These are phyloP conservation scores for Trypanosoma platydactyli DNA, from an alignment of 208 protist species.

Conservation along the genomic window DNA sequence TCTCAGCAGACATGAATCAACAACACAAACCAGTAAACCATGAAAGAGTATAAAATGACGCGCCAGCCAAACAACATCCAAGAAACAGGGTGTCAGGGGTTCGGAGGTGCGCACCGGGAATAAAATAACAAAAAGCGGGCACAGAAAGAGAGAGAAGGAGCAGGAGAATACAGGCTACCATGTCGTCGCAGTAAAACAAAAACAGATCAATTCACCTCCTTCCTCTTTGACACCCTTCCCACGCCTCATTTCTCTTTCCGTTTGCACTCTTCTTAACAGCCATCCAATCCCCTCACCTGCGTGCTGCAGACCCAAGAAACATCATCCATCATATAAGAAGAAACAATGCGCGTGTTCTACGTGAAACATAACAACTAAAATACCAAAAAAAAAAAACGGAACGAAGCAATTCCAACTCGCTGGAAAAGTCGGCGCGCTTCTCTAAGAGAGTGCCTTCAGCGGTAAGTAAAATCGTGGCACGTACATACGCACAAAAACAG, in stretches of 20 bases:
- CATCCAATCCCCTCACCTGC: background rate
- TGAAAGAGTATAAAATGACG: background rate
- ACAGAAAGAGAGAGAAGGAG: background rate
- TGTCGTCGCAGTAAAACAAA: background rate
- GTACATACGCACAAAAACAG: too few relatives aligned
- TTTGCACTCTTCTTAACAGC: background rate
- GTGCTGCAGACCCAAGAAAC: background rate
- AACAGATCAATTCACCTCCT: background rate
- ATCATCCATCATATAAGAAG: background rate
- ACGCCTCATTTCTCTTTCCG: background rate
- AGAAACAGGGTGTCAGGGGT: background rate
- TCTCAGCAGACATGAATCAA: background rate
- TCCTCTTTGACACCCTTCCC: background rate
- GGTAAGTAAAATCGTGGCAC: too few relatives aligned
- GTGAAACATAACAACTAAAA: background rate
- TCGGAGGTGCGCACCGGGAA: background rate
- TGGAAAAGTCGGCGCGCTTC: background rate
- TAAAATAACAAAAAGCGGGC: constrained; percentile 1
- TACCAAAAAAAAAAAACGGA: background rate
- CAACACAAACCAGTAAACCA: background rate
- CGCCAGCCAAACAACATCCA: background rate
- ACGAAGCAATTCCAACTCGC: background rate
- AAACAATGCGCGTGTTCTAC: background rate
- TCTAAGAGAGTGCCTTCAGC: too few relatives aligned
- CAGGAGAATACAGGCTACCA: background rate